Percentiles rank a stretch among this genome's conserved stretches.
These are phyloP conservation scores for Hyaloscypha hepaticicola DNA, from an alignment of 495 filamentous ascomycete genomes.

Conservation along the genomic window DNA sequence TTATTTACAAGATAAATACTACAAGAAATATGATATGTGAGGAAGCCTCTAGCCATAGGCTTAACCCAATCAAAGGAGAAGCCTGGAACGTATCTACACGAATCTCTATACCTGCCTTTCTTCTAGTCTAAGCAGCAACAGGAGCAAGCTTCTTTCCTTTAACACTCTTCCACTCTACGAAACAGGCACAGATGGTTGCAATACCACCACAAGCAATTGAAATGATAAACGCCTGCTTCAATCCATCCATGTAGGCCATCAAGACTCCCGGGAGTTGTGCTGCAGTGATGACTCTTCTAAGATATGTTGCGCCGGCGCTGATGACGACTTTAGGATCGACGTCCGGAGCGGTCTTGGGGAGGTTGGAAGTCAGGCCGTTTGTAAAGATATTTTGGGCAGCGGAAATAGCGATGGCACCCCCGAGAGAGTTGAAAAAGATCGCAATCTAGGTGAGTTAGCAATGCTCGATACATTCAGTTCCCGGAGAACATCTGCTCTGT, in stretches of 20 bases:
- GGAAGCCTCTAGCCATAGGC: background rate
- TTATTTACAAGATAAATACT: too few relatives aligned
- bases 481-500: too few relatives aligned
- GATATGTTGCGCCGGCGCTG: slow-evolving; percentile 50
- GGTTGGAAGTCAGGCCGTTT: slow-evolving; percentile 41
- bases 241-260: slow-evolving; percentile 55
- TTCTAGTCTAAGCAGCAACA: slow-evolving; percentile 22
- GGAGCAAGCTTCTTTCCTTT: slow-evolving; percentile 42
- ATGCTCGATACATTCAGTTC: background rate
- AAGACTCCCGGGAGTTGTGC: slow-evolving; percentile 48
- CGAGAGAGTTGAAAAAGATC: slow-evolving; percentile 44
- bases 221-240: slow-evolving; percentile 49
- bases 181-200: slow-evolving; percentile 53
- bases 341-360: slow-evolving; percentile 40
- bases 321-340: slow-evolving; percentile 45
- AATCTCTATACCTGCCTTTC: background rate
- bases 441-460: background rate
- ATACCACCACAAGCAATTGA: slow-evolving; percentile 36
- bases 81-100: background rate
- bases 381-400: slow-evolving; percentile 48
- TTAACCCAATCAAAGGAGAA: background rate
- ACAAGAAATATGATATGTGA: background rate
- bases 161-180: slow-evolving; percentile 76
- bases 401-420: slow-evolving; percentile 48
- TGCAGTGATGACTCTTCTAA: slow-evolving; percentile 46